Evolutionary conservation across 306 rosid species (phyloP).

Genomic region (Lablab purpureus): DNA sequence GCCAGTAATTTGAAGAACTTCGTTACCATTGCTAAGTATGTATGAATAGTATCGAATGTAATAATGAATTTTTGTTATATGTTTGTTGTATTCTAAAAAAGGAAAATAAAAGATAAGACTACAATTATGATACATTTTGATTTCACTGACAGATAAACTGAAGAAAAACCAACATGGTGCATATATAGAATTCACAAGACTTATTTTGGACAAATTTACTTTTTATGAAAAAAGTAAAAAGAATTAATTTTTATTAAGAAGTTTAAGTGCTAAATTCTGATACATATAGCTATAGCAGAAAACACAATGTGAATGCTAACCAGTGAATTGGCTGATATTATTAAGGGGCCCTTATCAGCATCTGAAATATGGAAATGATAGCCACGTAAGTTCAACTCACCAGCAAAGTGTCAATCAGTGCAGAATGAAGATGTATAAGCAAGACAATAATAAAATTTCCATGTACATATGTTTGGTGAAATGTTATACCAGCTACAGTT

Average conservation of each 20-base stretch:
- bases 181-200: too few species aligned
- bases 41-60: background rate
- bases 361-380: constrained; percentile 6
- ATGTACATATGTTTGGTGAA: background rate
- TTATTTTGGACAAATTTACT: too few species aligned
- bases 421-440: background rate
- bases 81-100: background rate
- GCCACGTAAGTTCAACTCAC: constrained; percentile 8
- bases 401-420: constrained; percentile 1
- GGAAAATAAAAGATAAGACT: background rate
- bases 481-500: constrained; percentile 1
- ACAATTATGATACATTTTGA: background rate
- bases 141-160: background rate
- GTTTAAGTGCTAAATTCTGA: background rate
- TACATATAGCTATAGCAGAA: background rate
- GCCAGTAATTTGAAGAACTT: background rate
- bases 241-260: too few species aligned
- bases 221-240: too few species aligned
- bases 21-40: background rate
- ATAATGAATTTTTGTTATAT: background rate
- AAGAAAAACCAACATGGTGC: background rate
- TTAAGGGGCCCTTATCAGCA: background rate
- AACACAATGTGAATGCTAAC: background rate
- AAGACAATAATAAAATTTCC: background rate
- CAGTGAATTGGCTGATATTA: background rate